Percentiles rank a stretch among this genome's conserved stretches.
These are phyloP conservation scores for Parachaetomium inaequale DNA, from an alignment of 495 filamentous ascomycete species.

Conservation along the genomic window DNA sequence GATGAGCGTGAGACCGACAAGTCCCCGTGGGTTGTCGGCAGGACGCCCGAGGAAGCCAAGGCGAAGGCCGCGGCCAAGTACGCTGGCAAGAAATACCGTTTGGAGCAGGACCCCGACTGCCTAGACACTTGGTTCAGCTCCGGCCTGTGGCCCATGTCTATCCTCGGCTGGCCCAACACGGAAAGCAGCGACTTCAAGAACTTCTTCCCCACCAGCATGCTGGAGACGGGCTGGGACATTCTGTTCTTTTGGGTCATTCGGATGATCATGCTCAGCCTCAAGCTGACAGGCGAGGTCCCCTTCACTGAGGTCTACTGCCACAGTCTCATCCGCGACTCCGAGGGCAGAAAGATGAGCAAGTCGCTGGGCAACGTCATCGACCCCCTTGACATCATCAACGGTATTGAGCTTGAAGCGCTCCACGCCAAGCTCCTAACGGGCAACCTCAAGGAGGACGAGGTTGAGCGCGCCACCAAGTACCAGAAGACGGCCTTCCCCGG, in stretches of 20 bases:
- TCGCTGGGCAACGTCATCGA: slow-evolving; percentile 81
- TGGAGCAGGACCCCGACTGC: slow-evolving; percentile 66
- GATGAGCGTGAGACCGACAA: slow-evolving; percentile 50
- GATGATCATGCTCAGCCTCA: slow-evolving; percentile 79
- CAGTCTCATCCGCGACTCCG: slow-evolving; percentile 66
- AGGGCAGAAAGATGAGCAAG: slow-evolving; percentile 83
- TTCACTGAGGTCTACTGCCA: slow-evolving; percentile 75
- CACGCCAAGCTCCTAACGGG: slow-evolving; percentile 66
- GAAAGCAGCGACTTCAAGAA: slow-evolving; percentile 62
- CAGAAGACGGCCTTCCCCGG: slow-evolving; percentile 77
- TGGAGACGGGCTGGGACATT: slow-evolving; percentile 86
- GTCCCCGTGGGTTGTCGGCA: slow-evolving; percentile 62
- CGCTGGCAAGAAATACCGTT: slow-evolving; percentile 62
- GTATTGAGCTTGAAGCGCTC: slow-evolving; percentile 62
- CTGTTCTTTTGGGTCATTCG: slow-evolving; percentile 79
- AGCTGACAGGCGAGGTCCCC: slow-evolving; percentile 66
- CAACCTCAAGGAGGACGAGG: slow-evolving; percentile 71
- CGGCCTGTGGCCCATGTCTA: slow-evolving; percentile 77
- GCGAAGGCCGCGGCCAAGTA: slow-evolving; percentile 49
- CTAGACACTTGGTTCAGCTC: slow-evolving; percentile 84
- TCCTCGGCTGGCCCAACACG: slow-evolving; percentile 71
- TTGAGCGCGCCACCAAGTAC: slow-evolving; percentile 68
- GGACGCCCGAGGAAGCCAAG: slow-evolving; percentile 42
- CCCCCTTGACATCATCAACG: slow-evolving; percentile 73
- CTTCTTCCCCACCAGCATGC: slow-evolving; percentile 67